Percentiles rank a stretch among this genome's conserved stretches.
Evolutionary conservation across 75 land plant species (phyloP).

Genomic region (Selaginella tamariscina): DNA sequence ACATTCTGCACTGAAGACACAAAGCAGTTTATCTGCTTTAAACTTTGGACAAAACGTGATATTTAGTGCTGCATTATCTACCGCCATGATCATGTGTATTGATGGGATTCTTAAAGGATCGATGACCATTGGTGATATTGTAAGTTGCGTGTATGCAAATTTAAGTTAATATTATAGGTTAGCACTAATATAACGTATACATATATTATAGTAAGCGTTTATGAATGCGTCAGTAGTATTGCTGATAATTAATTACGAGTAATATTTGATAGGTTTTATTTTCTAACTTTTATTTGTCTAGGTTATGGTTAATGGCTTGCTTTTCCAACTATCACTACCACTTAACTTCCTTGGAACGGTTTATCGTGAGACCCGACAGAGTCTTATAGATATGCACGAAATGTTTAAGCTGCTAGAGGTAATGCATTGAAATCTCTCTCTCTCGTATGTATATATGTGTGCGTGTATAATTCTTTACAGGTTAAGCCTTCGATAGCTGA

Average conservation of each 20-base stretch:
- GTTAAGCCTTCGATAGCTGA: constrained; percentile 50
- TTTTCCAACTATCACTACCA: constrained; percentile 90
- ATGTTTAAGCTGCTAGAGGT: constrained; percentile 97
- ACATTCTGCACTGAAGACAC: constrained; percentile 86
- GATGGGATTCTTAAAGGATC: constrained; percentile 61
- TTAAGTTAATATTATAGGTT: background rate
- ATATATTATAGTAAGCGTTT: background rate
- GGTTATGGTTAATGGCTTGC: constrained; percentile 99
- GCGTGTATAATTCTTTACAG: constrained; percentile 25
- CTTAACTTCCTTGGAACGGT: constrained; percentile 94
- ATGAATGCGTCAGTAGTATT: no score
- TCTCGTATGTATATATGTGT: background rate
- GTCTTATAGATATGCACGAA: constrained; percentile 91
- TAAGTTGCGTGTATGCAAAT: constrained; percentile 14
- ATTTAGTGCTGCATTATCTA: constrained; percentile 80
- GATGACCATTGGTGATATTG: constrained; percentile 96
- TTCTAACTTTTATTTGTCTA: constrained; percentile 17
- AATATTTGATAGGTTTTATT: background rate
- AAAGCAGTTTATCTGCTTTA: constrained; percentile 69
- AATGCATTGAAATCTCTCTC: no score
- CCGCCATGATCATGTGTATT: constrained; percentile 82
- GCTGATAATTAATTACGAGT: background rate
- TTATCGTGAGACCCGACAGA: constrained; percentile 86
- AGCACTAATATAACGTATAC: background rate
- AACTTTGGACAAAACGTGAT: constrained; percentile 93